These are phyloP conservation scores for Trichoderma gracile DNA, from an alignment of 2,329 filamentous ascomycete genomes.

Conservation along the genomic window DNA sequence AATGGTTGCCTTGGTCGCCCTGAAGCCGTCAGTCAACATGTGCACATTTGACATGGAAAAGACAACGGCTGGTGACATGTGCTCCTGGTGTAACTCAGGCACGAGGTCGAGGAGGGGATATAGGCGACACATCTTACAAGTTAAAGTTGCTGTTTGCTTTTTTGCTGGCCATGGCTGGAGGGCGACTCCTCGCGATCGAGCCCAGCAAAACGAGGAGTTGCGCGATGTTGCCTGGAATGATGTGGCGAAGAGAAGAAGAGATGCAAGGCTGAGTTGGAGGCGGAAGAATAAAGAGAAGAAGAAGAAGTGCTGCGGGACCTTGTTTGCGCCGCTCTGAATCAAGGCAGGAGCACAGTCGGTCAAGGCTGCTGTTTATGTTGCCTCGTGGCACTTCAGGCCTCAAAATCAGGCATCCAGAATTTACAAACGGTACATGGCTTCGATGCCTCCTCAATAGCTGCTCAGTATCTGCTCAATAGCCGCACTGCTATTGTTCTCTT, in stretches of 20 bases:
- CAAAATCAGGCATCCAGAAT: slow-evolving; percentile 11
- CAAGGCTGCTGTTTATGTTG: neutral
- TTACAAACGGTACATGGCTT: neutral
- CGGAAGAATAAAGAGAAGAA: neutral
- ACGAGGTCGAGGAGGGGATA: neutral
- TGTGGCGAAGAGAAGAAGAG: neutral
- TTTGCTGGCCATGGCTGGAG: slow-evolving; percentile 3
- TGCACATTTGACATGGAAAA: neutral
- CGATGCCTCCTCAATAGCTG: too few relatives aligned
- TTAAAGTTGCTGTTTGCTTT: neutral
- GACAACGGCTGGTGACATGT: neutral
- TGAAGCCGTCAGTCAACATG: slow-evolving; percentile 9
- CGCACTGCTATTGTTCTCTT: neutral
- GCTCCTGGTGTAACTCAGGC: too few relatives aligned
- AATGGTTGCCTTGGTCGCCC: slow-evolving; percentile 8
- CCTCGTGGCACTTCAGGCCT: neutral
- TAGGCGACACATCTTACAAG: neutral
- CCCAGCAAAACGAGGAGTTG: neutral
- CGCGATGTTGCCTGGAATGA: neutral
- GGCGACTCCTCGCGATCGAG: neutral
- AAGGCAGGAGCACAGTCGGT: slow-evolving; percentile 6
- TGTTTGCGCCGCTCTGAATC: neutral
- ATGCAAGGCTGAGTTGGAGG: neutral
- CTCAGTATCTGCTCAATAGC: neutral
- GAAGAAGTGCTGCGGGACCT: neutral